Conservation (phyloP, 164 flowering plant genomes). For the Vitis amurensis region DNA sequence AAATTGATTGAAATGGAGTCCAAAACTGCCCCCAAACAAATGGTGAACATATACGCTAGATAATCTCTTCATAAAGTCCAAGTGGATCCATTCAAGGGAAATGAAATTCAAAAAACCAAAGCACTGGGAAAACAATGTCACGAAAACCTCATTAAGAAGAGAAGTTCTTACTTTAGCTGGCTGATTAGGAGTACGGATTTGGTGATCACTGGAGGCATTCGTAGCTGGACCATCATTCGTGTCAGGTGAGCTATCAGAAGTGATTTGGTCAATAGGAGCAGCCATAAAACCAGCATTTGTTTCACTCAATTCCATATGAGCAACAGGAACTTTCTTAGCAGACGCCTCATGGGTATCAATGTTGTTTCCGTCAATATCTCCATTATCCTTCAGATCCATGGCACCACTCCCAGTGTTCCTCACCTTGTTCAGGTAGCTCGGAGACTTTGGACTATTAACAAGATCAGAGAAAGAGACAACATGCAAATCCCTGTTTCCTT, state of each 20-base stretch:
- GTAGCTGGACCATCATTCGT: conserved; percentile 13
- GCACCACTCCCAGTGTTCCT: background rate
- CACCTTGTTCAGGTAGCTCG: background rate
- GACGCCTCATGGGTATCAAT: conserved; percentile 10
- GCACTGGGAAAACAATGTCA: background rate
- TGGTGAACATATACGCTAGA: too few species aligned
- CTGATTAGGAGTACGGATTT: conserved; percentile 24
- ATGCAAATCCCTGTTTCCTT: conserved; percentile 33
- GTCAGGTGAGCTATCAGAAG: conserved; percentile 7
- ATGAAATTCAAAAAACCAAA: background rate
- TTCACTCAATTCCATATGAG: conserved; percentile 5
- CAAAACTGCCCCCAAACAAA: too few species aligned
- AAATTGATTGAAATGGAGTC: too few species aligned
- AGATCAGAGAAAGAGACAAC: conserved; percentile 18
- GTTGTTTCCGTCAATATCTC: conserved; percentile 7
- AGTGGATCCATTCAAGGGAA: background rate
- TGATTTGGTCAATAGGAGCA: conserved; percentile 10
- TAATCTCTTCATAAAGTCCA: too few species aligned
- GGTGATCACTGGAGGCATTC: conserved; percentile 13
- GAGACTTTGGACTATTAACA: conserved; percentile 14
- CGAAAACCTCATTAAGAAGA: background rate
- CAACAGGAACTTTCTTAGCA: conserved; percentile 17
- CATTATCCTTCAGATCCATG: conserved; percentile 3
- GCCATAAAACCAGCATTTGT: conserved; percentile 13
- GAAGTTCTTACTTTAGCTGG: conserved; percentile 28